phyloP scores from a whole-genome alignment of 192 early-diverging fungal genomes.

The Coemansia biformis region DNA sequence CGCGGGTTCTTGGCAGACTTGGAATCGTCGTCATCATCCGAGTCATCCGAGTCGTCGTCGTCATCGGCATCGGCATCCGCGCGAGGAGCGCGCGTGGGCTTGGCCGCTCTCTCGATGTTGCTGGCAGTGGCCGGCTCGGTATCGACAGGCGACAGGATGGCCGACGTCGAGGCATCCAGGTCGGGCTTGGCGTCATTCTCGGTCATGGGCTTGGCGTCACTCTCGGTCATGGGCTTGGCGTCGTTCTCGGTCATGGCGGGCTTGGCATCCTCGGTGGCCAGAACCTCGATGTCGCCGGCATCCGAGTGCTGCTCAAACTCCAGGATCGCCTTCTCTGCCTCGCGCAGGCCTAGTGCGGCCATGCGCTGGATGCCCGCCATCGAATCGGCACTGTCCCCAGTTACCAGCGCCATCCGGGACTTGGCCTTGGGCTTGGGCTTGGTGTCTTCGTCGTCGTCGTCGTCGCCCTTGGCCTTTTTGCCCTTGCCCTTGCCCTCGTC shows the following conservation, averaged over 20 bases:
- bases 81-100: too few relatives aligned
- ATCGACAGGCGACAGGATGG: not conserved
- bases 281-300: slow-evolving; percentile 12
- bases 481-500: not conserved
- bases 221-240: too few relatives aligned
- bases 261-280: slow-evolving; percentile 19
- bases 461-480: not conserved
- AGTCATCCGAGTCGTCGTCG: not conserved
- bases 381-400: slow-evolving; percentile 3
- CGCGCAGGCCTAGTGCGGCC: slow-evolving; percentile 30
- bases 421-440: slow-evolving; percentile 8
- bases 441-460: not conserved
- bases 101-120: not conserved
- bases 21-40: not conserved
- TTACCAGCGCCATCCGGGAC: slow-evolving; percentile 1
- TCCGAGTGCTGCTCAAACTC: slow-evolving; percentile 34
- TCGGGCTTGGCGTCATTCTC: not conserved
- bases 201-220: too few relatives aligned
- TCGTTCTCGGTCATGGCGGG: too few relatives aligned
- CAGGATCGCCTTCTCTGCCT: slow-evolving; percentile 31
- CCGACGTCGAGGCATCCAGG: not conserved
- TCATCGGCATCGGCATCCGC: slow-evolving; percentile 1
- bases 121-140: not conserved
- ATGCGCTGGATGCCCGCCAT: slow-evolving; percentile 32
- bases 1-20: not conserved